A percentile compares a stretch with the other conserved stretches of the same genome.
Evolutionary conservation across 2,329 filamentous ascomycete species (phyloP).

Genomic region (Colletotrichum sp.): DNA sequence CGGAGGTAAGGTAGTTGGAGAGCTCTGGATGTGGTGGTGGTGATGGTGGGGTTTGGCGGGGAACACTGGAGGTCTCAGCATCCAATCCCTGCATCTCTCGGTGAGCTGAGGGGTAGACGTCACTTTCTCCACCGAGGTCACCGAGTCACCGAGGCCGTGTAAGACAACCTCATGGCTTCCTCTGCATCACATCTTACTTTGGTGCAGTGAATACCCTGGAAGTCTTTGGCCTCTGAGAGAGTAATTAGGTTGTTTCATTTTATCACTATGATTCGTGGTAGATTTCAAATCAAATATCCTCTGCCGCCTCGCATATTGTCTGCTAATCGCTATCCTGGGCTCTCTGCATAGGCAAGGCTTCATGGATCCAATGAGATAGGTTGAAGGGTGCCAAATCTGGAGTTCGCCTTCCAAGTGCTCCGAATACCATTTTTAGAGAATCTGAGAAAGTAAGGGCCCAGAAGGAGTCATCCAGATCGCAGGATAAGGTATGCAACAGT

Average conservation of each 20-base stretch:
- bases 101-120: neutral
- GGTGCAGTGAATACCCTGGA: neutral
- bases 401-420: neutral
- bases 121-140: neutral
- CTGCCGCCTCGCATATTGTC: neutral
- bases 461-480: neutral
- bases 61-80: neutral
- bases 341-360: neutral
- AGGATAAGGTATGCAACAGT: neutral
- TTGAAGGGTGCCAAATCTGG: neutral
- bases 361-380: neutral
- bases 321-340: neutral
- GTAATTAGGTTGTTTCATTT: neutral
- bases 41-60: conserved; percentile 22
- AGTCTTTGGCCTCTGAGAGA: neutral
- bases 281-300: neutral
- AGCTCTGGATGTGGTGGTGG: neutral
- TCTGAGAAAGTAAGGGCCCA: neutral
- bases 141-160: neutral
- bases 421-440: neutral
- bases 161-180: neutral
- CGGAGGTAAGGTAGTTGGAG: conserved; percentile 6
- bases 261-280: neutral
- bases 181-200: neutral
- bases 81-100: conserved; percentile 6